phyloP scores from a whole-genome alignment of 805 yeast species.

The Millerozyma miso region DNA sequence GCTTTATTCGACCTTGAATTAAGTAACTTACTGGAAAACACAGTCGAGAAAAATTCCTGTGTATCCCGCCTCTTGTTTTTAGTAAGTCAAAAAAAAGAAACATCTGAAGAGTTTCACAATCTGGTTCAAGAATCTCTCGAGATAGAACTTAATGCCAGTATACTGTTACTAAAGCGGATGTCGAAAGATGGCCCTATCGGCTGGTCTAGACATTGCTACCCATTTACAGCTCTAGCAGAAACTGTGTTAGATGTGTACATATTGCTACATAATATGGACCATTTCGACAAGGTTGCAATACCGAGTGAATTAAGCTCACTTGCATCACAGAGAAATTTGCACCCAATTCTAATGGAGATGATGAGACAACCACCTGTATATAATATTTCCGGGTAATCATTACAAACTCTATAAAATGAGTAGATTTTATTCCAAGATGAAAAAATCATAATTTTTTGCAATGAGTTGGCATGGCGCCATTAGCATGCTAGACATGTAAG shows the following conservation, averaged over 20 bases:
- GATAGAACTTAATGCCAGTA: not conserved
- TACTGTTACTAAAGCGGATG: not conserved
- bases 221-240: constrained; percentile 6
- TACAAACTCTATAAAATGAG: not conserved
- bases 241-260: no score
- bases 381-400: not conserved
- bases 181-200: constrained; percentile 11
- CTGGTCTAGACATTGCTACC: constrained; percentile 12
- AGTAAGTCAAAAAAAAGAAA: not conserved
- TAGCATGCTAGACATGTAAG: no score
- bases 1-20: constrained; percentile 64
- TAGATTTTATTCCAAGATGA: not conserved
- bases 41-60: constrained; percentile 9
- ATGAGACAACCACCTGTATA: not conserved
- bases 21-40: constrained; percentile 61
- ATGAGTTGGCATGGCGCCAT: no score
- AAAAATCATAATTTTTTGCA: not conserved
- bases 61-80: not conserved
- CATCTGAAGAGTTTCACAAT: not conserved
- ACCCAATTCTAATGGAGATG: not conserved
- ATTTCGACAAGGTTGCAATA: no score
- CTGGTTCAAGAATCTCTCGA: not conserved
- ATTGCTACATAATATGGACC: no score
- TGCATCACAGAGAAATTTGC: not conserved
- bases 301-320: not conserved